Conservation (phyloP, 1,284 basidiomycete genomes). For the Pascua guehoae region DNA sequence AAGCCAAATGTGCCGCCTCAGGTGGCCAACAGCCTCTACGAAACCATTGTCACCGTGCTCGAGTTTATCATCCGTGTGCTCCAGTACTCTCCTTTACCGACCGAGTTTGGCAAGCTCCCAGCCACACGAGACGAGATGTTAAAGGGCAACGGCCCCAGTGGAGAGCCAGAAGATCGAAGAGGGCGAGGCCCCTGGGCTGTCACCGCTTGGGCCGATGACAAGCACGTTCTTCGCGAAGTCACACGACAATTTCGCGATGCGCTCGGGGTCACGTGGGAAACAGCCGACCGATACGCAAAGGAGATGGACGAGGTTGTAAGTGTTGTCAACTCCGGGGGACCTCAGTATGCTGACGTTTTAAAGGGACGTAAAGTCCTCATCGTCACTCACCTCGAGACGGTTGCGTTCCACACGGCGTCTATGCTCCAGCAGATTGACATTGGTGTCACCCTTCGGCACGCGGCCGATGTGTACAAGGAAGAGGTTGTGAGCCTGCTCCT, state of each 20-base stretch:
- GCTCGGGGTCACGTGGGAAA: conserved; percentile 54
- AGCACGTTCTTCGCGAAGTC: conserved; percentile 89
- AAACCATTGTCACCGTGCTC: conserved; percentile 70
- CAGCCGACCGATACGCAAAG: conserved; percentile 59
- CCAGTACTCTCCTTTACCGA: conserved; percentile 78
- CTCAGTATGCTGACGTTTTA: no score
- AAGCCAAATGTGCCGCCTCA: conserved; percentile 51
- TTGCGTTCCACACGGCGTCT: conserved; percentile 74
- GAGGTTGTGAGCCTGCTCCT: conserved; percentile 78
- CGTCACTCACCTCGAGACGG: conserved; percentile 64
- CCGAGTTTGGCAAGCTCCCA: conserved; percentile 56
- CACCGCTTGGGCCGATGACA: conserved; percentile 95
- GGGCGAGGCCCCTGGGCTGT: conserved; percentile 73
- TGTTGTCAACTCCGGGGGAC: background rate
- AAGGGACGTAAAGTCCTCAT: conserved; percentile 81
- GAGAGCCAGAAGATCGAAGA: conserved; percentile 29
- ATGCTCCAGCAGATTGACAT: conserved; percentile 84
- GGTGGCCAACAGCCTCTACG: conserved; percentile 66
- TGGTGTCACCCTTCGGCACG: conserved; percentile 81
- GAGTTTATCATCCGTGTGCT: conserved; percentile 83
- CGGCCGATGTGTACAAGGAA: conserved; percentile 86
- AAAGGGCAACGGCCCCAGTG: conserved; percentile 21
- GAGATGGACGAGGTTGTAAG: conserved; percentile 57
- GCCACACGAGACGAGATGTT: conserved; percentile 59
- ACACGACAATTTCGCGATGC: conserved; percentile 70